Percentiles rank a stretch among this genome's conserved stretches.
Conservation (phyloP, 495 filamentous ascomycete genomes). For the Penicillium mononematosum region DNA sequence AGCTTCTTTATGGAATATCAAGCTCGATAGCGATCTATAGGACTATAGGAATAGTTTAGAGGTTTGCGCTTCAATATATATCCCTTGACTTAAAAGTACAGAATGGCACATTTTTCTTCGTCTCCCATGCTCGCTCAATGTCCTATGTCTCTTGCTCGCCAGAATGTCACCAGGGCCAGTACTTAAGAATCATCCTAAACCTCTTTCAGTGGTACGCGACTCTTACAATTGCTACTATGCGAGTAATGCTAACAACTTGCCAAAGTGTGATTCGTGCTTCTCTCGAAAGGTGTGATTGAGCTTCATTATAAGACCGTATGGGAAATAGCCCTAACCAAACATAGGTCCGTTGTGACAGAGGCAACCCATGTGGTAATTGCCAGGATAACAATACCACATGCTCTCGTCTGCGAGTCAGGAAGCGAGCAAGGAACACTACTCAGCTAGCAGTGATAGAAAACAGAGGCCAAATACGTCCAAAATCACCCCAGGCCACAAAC, state of each 20-base stretch:
- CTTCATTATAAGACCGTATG: not conserved
- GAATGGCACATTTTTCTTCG: not conserved
- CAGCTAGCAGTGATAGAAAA: not conserved
- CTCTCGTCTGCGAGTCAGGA: not conserved
- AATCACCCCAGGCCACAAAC: not conserved
- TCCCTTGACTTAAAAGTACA: not conserved
- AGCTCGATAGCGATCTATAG: not conserved
- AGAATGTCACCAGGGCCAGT: not conserved
- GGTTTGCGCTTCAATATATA: not conserved
- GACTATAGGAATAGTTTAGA: not conserved
- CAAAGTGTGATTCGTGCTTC: not conserved
- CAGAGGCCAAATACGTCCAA: not conserved
- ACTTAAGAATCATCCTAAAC: not conserved
- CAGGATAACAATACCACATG: not conserved
- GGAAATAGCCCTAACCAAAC: not conserved
- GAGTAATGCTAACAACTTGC: not conserved
- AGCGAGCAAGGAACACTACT: not conserved
- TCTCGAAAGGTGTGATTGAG: not conserved
- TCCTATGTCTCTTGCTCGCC: not conserved
- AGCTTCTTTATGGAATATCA: not conserved
- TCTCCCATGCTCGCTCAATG: not conserved
- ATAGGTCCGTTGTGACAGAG: not conserved
- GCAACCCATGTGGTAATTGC: not conserved
- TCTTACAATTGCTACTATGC: not conserved
- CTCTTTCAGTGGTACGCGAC: not conserved